phyloP scores from a whole-genome alignment of 306 rosid genomes.

The Acacia melanoxylon region DNA sequence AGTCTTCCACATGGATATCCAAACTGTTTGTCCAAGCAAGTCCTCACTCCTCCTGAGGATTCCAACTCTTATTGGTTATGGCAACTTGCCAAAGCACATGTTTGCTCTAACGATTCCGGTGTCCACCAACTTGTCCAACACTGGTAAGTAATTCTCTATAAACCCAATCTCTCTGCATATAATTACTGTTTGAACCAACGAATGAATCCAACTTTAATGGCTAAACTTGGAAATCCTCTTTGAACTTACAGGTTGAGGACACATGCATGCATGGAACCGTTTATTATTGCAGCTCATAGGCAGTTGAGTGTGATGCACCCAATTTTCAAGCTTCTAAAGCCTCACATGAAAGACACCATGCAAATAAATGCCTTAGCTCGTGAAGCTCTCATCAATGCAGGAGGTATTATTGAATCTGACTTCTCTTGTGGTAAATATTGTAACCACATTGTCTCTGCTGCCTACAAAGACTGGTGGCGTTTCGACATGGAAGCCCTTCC shows the following conservation, averaged over 20 bases:
- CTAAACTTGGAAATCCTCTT: not conserved
- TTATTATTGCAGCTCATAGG: constrained; percentile 40
- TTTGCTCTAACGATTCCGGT: constrained; percentile 41
- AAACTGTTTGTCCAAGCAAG: constrained; percentile 29
- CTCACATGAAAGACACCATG: constrained; percentile 42
- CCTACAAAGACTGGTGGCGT: constrained; percentile 46
- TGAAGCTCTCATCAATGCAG: constrained; percentile 44
- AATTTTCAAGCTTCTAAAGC: constrained; percentile 40
- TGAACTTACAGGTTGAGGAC: constrained; percentile 39
- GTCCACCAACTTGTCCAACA: constrained; percentile 49
- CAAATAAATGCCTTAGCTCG: constrained; percentile 48
- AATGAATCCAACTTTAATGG: not conserved
- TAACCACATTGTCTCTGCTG: constrained; percentile 35
- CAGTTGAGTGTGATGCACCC: constrained; percentile 44
- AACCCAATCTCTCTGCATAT: not conserved
- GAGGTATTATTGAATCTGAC: constrained; percentile 42
- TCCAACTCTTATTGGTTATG: constrained; percentile 44
- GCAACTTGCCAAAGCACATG: constrained; percentile 46
- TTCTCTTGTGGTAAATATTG: constrained; percentile 35
- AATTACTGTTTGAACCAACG: not conserved
- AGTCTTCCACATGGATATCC: constrained; percentile 26
- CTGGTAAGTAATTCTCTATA: constrained; percentile 25
- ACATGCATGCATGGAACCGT: constrained; percentile 48
- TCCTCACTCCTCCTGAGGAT: constrained; percentile 42
- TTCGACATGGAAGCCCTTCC: constrained; percentile 47